Conservation (phyloP, 352 stramenopile genomes). For the Globisporangium megalacanthum region DNA sequence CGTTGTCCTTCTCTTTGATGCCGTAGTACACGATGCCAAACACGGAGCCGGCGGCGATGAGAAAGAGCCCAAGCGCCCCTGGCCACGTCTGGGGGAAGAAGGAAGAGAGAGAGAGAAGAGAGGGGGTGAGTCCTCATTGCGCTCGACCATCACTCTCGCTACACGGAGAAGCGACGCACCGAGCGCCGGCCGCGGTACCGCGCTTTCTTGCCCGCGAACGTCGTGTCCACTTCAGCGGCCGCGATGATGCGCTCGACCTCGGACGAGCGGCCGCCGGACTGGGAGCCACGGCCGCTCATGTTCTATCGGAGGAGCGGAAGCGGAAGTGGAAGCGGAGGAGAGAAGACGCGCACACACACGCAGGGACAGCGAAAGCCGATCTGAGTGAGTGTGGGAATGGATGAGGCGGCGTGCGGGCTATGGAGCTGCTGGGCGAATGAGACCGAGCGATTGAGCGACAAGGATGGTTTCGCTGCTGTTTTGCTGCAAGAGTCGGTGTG, state of each 20-base stretch:
- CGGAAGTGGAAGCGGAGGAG: background rate
- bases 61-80: constrained; percentile 55
- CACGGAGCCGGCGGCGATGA: constrained; percentile 52
- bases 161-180: constrained; percentile 22
- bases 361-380: background rate
- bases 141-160: too few relatives aligned
- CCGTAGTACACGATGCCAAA: constrained; percentile 74
- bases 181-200: constrained; percentile 65
- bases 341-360: background rate
- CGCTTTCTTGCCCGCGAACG: constrained; percentile 72
- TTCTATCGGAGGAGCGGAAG: background rate
- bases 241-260: constrained; percentile 83
- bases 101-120: background rate
- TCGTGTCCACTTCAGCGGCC: constrained; percentile 70
- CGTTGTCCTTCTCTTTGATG: constrained; percentile 50
- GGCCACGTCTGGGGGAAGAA: constrained; percentile 59
- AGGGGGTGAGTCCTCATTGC: background rate
- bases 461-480: too few relatives aligned
- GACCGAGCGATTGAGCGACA: too few relatives aligned
- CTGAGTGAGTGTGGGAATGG: too few relatives aligned
- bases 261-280: constrained; percentile 50
- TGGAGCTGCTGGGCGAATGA: too few relatives aligned
- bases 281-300: constrained; percentile 33
- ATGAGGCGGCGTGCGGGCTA: too few relatives aligned
- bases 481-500: too few relatives aligned